phyloP scores from a whole-genome alignment of 768 basidiomycete species.

The Hygrocybe punicea region DNA sequence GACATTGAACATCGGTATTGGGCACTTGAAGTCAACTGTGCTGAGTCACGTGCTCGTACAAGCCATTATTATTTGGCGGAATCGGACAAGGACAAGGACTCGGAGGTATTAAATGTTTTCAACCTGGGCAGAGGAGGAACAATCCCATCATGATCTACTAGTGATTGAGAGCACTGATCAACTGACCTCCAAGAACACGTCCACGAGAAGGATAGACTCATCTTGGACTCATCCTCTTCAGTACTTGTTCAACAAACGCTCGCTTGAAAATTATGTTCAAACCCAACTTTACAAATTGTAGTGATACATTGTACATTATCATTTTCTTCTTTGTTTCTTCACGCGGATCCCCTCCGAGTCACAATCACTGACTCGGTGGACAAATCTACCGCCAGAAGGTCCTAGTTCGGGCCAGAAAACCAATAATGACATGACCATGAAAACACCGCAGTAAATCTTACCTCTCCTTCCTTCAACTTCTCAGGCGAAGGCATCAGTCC shows the following conservation, averaged over 20 bases:
- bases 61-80: too few species aligned
- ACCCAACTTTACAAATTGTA: too few species aligned
- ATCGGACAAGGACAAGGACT: constrained; percentile 35
- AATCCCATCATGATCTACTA: neutral
- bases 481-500: constrained; percentile 76
- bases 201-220: neutral
- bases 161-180: neutral
- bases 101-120: constrained; percentile 35
- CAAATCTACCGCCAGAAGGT: neutral
- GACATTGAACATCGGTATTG: too few species aligned
- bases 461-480: constrained; percentile 74
- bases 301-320: neutral
- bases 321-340: neutral
- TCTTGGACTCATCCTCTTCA: too few species aligned
- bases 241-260: too few species aligned
- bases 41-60: too few species aligned
- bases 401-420: neutral
- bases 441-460: constrained; percentile 24
- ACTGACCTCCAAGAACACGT: constrained; percentile 5
- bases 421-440: neutral
- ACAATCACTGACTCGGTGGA: neutral
- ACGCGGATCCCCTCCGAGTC: neutral
- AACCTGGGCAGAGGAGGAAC: constrained; percentile 28
- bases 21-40: too few species aligned
- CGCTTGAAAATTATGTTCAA: too few species aligned